These are phyloP conservation scores for Blastobotrys mokoenaii DNA, from an alignment of 805 yeast species.

Conservation along the genomic window DNA sequence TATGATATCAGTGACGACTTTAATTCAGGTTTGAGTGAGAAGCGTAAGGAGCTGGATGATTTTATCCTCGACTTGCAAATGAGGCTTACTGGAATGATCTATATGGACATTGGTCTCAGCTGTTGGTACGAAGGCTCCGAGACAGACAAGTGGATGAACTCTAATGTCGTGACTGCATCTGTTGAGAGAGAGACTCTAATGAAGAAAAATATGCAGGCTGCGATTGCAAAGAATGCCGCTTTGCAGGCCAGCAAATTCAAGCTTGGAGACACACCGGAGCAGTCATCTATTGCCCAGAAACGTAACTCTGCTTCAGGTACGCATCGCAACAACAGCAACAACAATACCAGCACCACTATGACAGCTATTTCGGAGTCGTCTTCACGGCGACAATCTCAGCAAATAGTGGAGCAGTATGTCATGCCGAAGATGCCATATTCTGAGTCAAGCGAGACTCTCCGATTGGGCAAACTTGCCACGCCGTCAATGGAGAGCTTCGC, in stretches of 20 bases:
- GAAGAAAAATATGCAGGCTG: constrained; percentile 7
- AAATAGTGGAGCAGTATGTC: not conserved
- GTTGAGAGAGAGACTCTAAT: constrained; percentile 9
- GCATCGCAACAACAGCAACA: not conserved
- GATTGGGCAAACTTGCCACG: not conserved
- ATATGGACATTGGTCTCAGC: constrained; percentile 25
- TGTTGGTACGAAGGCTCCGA: constrained; percentile 25
- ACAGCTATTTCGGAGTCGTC: not conserved
- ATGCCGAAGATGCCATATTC: not conserved
- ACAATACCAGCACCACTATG: not conserved
- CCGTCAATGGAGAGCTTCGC: not conserved
- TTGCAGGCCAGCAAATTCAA: constrained; percentile 1
- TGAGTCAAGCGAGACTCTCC: not conserved
- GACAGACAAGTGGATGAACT: constrained; percentile 26
- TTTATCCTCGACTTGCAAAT: constrained; percentile 16
- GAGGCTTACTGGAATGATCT: constrained; percentile 21
- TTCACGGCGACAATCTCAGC: not conserved
- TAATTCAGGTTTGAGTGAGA: constrained; percentile 1
- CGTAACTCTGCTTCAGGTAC: not conserved
- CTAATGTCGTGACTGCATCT: constrained; percentile 12
- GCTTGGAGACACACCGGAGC: constrained; percentile 5
- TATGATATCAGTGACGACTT: not conserved
- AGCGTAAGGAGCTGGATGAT: constrained; percentile 14
- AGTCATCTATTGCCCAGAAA: not conserved
- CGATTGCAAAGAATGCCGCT: constrained; percentile 8